Evolutionary conservation across 495 filamentous ascomycete species (phyloP).

Genomic region (Lophiotrema nucula): DNA sequence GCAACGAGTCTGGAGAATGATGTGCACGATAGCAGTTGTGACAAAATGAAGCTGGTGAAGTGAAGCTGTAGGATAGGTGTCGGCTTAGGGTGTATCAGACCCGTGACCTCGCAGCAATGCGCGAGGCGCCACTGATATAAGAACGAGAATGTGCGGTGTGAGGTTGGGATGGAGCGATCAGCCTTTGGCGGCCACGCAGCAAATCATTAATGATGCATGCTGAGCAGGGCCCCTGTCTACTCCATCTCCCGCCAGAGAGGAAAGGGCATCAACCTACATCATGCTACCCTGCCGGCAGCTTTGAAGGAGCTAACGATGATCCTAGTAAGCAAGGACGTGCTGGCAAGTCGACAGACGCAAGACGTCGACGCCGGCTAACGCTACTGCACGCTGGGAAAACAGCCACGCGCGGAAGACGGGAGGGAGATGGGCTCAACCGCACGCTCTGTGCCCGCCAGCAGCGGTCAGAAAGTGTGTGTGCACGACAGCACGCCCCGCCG

Average conservation of each 20-base stretch:
- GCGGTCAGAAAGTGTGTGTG: background rate
- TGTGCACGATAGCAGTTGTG: too few relatives aligned
- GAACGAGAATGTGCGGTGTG: slow-evolving; percentile 14
- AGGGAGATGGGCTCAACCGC: background rate
- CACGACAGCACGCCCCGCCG: slow-evolving; percentile 1
- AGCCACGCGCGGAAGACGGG: slow-evolving; percentile 29
- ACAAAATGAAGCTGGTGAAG: background rate
- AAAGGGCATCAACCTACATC: slow-evolving; percentile 1
- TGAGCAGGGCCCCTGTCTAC: slow-evolving; percentile 8
- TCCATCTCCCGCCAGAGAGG: slow-evolving; percentile 22
- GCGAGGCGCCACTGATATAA: slow-evolving; percentile 27
- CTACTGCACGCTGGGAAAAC: slow-evolving; percentile 16
- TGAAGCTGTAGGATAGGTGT: background rate
- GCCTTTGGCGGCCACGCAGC: slow-evolving; percentile 23
- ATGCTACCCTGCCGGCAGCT: slow-evolving; percentile 4
- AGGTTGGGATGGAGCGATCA: slow-evolving; percentile 16
- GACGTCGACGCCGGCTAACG: slow-evolving; percentile 2
- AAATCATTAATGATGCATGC: slow-evolving; percentile 27
- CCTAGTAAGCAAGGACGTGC: slow-evolving; percentile 2
- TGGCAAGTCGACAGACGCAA: slow-evolving; percentile 11
- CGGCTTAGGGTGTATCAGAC: slow-evolving; percentile 22
- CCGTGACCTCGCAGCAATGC: slow-evolving; percentile 19
- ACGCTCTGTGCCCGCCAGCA: background rate
- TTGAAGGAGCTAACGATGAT: slow-evolving; percentile 7
- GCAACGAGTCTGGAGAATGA: background rate